A percentile compares a stretch with the other conserved stretches of the same genome.
These are phyloP conservation scores for Pichia sp. DNA, from an alignment of 1,139 yeast genomes.

Conservation along the genomic window DNA sequence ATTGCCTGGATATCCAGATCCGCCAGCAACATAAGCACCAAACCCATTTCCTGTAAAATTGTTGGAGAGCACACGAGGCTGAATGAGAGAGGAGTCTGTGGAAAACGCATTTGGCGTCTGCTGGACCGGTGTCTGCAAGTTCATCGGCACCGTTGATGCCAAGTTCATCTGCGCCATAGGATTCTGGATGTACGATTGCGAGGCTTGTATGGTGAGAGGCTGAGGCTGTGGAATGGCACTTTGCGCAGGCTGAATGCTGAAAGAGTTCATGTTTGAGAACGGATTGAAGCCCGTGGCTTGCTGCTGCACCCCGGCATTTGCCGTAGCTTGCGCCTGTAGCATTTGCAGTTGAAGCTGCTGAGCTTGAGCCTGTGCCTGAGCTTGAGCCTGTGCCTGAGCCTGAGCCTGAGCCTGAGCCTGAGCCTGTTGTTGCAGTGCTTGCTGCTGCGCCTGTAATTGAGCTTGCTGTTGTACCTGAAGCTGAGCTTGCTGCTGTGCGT, in stretches of 20 bases:
- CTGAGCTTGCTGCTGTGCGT: constrained; percentile 8
- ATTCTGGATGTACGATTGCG: constrained; percentile 4
- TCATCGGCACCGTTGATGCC: constrained; percentile 14
- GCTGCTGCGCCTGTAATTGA: constrained; percentile 8
- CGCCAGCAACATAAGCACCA: constrained; percentile 9
- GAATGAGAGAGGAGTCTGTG: constrained; percentile 8
- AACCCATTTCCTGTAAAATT: constrained; percentile 18
- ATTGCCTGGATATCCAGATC: background rate
- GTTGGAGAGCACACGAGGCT: constrained; percentile 17
- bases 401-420: constrained; percentile 5
- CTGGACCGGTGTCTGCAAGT: constrained; percentile 12
- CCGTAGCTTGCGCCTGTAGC: constrained; percentile 13
- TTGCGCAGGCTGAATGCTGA: constrained; percentile 20
- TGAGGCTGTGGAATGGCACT: constrained; percentile 15
- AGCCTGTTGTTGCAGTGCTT: constrained; percentile 11
- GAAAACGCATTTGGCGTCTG: constrained; percentile 6
- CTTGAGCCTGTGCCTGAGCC: background rate
- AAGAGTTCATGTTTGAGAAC: constrained; percentile 20
- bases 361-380: constrained; percentile 7
- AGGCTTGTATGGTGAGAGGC: constrained; percentile 11
- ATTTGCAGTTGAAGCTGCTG: constrained; percentile 19
- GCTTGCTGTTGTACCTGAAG: constrained; percentile 5
- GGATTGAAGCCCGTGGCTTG: constrained; percentile 31
- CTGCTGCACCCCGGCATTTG: background rate
- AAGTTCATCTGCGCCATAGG: constrained; percentile 10